phyloP scores from a whole-genome alignment of 306 rosid genomes.

The Urtica urens region DNA sequence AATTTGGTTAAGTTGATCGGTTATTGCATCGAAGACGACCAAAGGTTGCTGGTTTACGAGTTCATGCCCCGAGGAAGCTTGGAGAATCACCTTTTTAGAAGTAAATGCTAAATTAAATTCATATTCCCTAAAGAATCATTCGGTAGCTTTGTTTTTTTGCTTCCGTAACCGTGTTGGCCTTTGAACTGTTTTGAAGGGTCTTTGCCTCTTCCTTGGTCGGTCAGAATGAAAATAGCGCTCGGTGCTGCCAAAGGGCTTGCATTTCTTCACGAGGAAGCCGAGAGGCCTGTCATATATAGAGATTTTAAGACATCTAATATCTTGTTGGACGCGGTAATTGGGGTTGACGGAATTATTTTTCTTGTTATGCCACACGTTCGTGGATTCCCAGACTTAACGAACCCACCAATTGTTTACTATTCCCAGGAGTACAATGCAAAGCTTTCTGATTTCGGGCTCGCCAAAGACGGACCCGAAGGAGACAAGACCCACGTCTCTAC shows the following conservation, averaged over 20 bases:
- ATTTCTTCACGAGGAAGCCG: slow-evolving; percentile 51
- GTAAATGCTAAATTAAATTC: slow-evolving; percentile 24
- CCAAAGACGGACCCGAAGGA: slow-evolving; percentile 51
- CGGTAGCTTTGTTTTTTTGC: slow-evolving; percentile 1
- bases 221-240: slow-evolving; percentile 40
- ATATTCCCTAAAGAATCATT: neutral
- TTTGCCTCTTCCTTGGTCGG: slow-evolving; percentile 40
- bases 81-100: slow-evolving; percentile 45
- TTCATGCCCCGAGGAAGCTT: slow-evolving; percentile 59
- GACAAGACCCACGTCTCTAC: slow-evolving; percentile 52
- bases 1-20: slow-evolving; percentile 50
- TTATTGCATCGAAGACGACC: slow-evolving; percentile 43
- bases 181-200: slow-evolving; percentile 12
- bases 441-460: slow-evolving; percentile 66
- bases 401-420: slow-evolving; percentile 5
- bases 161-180: too few species aligned
- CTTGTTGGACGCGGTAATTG: slow-evolving; percentile 38
- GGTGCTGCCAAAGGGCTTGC: slow-evolving; percentile 70
- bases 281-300: slow-evolving; percentile 40
- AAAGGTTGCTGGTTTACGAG: slow-evolving; percentile 56
- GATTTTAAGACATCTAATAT: slow-evolving; percentile 61
- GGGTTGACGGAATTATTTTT: neutral
- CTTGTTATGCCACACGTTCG: slow-evolving; percentile 1
- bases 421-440: slow-evolving; percentile 47
- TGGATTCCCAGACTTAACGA: too few species aligned